Evolutionary conservation across 2,329 filamentous ascomycete species (phyloP).

Genomic region (Pseudopithomyces maydicus): DNA sequence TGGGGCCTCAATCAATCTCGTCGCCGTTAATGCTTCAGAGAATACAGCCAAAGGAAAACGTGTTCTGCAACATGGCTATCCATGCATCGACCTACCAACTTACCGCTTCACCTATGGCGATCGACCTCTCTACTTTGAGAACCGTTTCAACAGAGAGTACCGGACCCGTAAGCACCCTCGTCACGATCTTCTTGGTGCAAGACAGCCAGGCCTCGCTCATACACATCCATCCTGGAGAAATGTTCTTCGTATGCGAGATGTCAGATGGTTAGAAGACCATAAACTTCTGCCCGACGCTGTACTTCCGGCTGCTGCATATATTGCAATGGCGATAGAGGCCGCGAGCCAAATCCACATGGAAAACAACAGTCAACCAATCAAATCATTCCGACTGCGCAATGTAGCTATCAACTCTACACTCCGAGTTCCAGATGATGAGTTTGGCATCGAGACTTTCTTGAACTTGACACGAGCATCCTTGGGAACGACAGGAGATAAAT

Average conservation of each 20-base stretch:
- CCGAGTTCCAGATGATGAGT: no score
- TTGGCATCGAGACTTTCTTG: no score
- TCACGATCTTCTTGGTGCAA: constrained; percentile 26
- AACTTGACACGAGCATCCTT: no score
- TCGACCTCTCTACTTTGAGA: constrained; percentile 19
- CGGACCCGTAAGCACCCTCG: constrained; percentile 9
- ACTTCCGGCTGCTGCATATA: constrained; percentile 52
- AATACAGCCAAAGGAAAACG: not conserved
- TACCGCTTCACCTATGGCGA: constrained; percentile 27
- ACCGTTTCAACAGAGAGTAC: constrained; percentile 15
- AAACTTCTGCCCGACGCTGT: constrained; percentile 42
- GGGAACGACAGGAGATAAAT: no score
- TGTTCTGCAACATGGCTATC: not conserved
- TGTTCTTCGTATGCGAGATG: not conserved
- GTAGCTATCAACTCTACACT: no score
- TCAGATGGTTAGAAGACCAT: not conserved
- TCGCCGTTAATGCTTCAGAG: constrained; percentile 14
- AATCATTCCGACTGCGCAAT: no score
- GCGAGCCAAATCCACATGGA: no score
- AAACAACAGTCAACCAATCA: no score
- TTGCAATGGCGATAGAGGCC: constrained; percentile 54
- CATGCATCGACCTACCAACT: constrained; percentile 18
- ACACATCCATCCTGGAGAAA: not conserved
- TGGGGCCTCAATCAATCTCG: constrained; percentile 15
- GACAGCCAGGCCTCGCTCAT: not conserved